Evolutionary conservation across 805 yeast genomes (phyloP).

Genomic region (Wickerhamiella vanderwaltii): DNA sequence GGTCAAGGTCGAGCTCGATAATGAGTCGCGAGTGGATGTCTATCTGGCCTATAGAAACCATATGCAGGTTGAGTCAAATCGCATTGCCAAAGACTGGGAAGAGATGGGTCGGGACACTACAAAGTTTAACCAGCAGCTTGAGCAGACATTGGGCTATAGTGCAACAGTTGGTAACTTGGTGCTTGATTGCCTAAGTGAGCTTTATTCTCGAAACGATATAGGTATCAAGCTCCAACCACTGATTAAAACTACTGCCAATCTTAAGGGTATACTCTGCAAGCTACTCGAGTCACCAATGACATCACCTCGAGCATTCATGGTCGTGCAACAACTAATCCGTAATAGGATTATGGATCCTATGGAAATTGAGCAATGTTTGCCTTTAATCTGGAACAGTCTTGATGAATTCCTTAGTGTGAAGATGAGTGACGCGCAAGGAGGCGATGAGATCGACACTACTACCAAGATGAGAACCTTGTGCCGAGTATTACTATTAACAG

Average conservation of each 20-base stretch:
- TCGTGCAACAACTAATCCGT: neutral
- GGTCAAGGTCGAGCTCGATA: constrained; percentile 1
- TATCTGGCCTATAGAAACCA: neutral
- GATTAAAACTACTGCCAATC: neutral
- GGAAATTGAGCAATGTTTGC: neutral
- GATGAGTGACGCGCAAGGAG: neutral
- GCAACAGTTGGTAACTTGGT: neutral
- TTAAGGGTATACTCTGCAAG: neutral
- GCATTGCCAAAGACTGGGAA: neutral
- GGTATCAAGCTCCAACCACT: neutral
- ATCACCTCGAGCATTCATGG: neutral
- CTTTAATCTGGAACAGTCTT: neutral
- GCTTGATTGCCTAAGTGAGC: neutral
- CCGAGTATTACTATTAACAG: neutral
- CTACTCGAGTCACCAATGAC: neutral
- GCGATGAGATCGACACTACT: neutral
- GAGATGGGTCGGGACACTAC: neutral
- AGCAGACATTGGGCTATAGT: neutral
- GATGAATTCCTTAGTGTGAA: neutral
- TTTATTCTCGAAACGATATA: neutral
- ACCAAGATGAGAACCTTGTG: neutral
- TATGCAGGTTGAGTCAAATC: neutral
- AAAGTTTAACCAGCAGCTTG: neutral
- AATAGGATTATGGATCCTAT: neutral
- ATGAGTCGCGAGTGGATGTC: neutral